Base-by-base conservation (phyloP, 1,284 basidiomycete genomes). In the Rhodotorula sp. region DNA sequence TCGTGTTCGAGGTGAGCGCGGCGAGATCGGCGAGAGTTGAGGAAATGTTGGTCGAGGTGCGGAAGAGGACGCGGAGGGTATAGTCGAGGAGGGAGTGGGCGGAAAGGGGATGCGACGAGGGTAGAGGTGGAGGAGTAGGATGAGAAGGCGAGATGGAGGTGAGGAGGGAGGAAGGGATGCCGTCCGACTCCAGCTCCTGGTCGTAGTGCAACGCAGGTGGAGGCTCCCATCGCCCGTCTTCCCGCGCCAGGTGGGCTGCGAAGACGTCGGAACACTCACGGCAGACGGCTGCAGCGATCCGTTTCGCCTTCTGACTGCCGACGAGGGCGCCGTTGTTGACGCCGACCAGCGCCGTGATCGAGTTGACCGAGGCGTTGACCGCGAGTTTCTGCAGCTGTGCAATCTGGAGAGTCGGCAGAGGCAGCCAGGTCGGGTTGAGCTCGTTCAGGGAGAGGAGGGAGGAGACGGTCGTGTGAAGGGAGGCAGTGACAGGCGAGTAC, bases 321-420 rank as follows among this genome's bases (percentile, higher is more conserved):
- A 78, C 76, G n/a, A 82, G 79, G 1, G 88, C 86, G 27, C 92
- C 93, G 77, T 96, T 97, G 64, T 86, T 84, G 76, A 92, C 90
- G 56, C 87, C 86, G 69, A 92, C 82, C 24, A 97, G 80, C 0
- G 92, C 90, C 0, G 93, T 92, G 72, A 98, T 84, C 0, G 94
- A 89, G 78, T 97, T 95, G 81, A 98, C 87, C 77, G 89, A 85
- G 20, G 89, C 84, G 79, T 96, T 94, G 73, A 92, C 86, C 46
- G 90, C 91, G 62, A 97, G 83, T 81, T 95, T 96, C 72, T 87
- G 87, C 44, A 91, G 86, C 80, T 94, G 86, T 10, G 85, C 83
- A 44, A 88, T 82, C 73, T 93, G 88, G 29, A 95, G 81, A 24
- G 88, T 84, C 2, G 86, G 82, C 74, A 91, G 86, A 0, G 90